Evolutionary conservation across 305 asterid genomes (phyloP).

Genomic region (Fraxinus angustifolia): DNA sequence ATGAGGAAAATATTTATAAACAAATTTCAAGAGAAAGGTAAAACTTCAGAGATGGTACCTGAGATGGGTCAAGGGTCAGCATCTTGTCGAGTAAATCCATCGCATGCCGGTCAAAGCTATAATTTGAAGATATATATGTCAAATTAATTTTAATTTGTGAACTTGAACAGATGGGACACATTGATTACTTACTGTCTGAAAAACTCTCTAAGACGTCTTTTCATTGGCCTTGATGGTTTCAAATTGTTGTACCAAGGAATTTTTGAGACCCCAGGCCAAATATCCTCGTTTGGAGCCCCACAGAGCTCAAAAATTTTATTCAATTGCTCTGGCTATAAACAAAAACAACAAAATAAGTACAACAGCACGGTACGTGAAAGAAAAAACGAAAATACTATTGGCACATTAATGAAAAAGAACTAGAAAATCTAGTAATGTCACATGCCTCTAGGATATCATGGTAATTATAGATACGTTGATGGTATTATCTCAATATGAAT

Average conservation of each 20-base stretch:
- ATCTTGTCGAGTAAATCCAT: constrained; percentile 81
- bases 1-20: not conserved
- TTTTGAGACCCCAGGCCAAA: constrained; percentile 94
- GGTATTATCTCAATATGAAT: not conserved
- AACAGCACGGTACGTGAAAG: not conserved
- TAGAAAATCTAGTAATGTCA: not conserved
- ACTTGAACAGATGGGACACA: constrained; percentile 1
- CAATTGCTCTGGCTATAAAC: constrained; percentile 79
- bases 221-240: constrained; percentile 69
- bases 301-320: constrained; percentile 84
- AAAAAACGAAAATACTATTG: not conserved
- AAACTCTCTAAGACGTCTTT: constrained; percentile 82
- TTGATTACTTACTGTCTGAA: constrained; percentile 70
- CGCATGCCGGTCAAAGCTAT: constrained; percentile 89
- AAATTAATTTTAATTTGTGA: constrained; percentile 1
- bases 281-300: constrained; percentile 79
- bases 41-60: constrained; percentile 41
- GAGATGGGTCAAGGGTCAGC: constrained; percentile 85
- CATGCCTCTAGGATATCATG: not conserved
- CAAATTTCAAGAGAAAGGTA: not conserved
- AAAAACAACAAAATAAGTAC: constrained; percentile 8
- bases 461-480: not conserved
- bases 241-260: constrained; percentile 85
- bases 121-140: constrained; percentile 2
- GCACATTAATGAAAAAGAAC: not conserved